Evolutionary conservation across 1,139 yeast species (phyloP), one percentile per base, ranked within the genome.

Genomic region (Dujonia santamariae): DNA sequence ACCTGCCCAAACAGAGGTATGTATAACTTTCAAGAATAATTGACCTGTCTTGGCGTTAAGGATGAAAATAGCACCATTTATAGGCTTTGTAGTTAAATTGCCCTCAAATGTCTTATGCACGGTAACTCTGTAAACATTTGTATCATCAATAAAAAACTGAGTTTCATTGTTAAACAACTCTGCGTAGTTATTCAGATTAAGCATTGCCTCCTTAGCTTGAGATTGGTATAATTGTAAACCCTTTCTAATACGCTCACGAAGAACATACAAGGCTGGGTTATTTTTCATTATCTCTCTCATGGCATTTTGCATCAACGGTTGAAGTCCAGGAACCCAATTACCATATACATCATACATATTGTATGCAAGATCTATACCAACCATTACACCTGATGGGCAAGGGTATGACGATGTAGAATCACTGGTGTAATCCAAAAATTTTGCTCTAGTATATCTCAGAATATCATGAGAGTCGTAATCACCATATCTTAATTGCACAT

Each of bases 401-500:
- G 98, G 98, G 52, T 94, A 94, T 35, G 83, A 71, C 46, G 92
- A 83, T 6, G 84, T 72, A 40, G 80, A 85, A 53, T 92, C 98
- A 1, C 87, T 77, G 2, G 97, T 90, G 51, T 94, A 94, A 51
- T 94, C 98, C 50, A 92, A 64, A 54, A 80, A 92, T 53, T 92
- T 92, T 11, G 97, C 94, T 40, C 97, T 71, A 1, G 96, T 86
- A 55, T 94, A 94, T 46, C 97, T 76, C 0, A 96, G 85, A 37
- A 92, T 88, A 56, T 94, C 97, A 54, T 94, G 98, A 5, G 97
- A 86, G 55, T 94, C 99, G 56, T 86, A 94, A 56, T 94, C 99
- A 47, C 99, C 98, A 53, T 90, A 94, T 37, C 98, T 69, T 35
- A 94, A 66, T 59, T 94, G 99, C 11, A 94, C 85, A 66, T 94